A percentile compares a stretch with the other conserved stretches of the same genome.
Conservation (phyloP, 148 eudicot species). For the Persicaria tinctoria region DNA sequence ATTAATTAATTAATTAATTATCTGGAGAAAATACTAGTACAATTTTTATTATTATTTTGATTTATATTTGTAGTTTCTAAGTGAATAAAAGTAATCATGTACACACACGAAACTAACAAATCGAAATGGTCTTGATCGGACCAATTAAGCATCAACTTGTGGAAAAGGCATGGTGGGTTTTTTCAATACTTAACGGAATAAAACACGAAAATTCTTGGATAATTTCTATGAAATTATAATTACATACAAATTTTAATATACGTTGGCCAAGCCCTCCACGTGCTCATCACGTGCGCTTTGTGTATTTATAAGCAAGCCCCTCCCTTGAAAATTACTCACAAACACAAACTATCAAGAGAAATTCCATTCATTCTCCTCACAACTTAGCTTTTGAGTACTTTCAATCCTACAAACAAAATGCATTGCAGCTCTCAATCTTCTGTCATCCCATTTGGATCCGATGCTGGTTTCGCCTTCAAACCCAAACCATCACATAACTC, state of each 20-base stretch:
- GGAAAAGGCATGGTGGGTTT: not conserved
- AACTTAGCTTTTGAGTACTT: not conserved
- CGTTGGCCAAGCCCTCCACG: not conserved
- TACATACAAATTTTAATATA: not conserved
- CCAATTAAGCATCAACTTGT: not conserved
- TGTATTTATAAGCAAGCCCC: not conserved
- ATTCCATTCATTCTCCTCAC: no score
- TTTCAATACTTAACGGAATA: not conserved
- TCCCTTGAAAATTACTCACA: not conserved
- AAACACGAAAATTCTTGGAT: constrained; percentile 1
- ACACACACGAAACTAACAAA: no score
- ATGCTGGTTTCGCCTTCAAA: not conserved
- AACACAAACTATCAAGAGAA: not conserved
- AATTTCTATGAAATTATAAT: not conserved
- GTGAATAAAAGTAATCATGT: no score
- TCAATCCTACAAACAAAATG: not conserved
- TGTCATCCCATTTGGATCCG: not conserved
- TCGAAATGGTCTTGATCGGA: not conserved
- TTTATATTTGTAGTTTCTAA: no score
- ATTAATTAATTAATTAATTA: no score
- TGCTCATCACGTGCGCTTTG: not conserved
- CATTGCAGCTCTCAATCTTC: not conserved
- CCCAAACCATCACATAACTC: not conserved
- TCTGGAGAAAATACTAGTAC: no score
- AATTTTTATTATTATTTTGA: no score